A percentile compares a stretch with the other conserved stretches of the same genome.
phyloP scores from a whole-genome alignment of 2,329 filamentous ascomycete genomes.

The Fusarium tupiense region DNA sequence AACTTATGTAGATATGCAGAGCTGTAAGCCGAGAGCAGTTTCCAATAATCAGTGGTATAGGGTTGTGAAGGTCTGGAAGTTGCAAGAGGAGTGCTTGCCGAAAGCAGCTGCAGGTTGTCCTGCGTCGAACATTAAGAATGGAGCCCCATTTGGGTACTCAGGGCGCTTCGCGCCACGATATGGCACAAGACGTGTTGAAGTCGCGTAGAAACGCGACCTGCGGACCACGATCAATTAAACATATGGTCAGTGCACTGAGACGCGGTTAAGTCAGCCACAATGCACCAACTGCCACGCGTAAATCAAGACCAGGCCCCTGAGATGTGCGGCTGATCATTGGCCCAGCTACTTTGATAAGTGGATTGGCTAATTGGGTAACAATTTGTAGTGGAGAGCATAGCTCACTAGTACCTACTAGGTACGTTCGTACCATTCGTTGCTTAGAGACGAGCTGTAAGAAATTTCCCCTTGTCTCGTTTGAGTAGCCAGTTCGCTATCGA shows the following conservation, averaged over 20 bases:
- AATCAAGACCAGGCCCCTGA: background rate
- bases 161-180: slow-evolving; percentile 38
- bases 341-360: slow-evolving; percentile 26
- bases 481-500: slow-evolving; percentile 26
- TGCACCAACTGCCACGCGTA: slow-evolving; percentile 10
- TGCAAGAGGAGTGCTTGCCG: slow-evolving; percentile 22
- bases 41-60: slow-evolving; percentile 32
- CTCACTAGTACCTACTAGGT: background rate
- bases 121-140: slow-evolving; percentile 30
- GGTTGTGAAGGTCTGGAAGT: slow-evolving; percentile 28
- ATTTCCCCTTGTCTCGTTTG: slow-evolving; percentile 15
- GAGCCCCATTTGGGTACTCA: slow-evolving; percentile 11
- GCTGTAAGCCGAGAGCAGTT: slow-evolving; percentile 29
- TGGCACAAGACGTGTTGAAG: slow-evolving; percentile 31
- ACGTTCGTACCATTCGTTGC: background rate
- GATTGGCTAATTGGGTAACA: slow-evolving; percentile 17
- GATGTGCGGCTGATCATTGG: background rate
- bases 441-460: slow-evolving; percentile 4
- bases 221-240: slow-evolving; percentile 45
- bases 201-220: slow-evolving; percentile 48
- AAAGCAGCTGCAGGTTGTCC: slow-evolving; percentile 32
- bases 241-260: slow-evolving; percentile 38
- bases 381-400: background rate
- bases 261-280: slow-evolving; percentile 29
- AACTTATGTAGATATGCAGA: slow-evolving; percentile 15